Conservation (phyloP, 2,329 filamentous ascomycete genomes). For the Claviceps spartinae region DNA sequence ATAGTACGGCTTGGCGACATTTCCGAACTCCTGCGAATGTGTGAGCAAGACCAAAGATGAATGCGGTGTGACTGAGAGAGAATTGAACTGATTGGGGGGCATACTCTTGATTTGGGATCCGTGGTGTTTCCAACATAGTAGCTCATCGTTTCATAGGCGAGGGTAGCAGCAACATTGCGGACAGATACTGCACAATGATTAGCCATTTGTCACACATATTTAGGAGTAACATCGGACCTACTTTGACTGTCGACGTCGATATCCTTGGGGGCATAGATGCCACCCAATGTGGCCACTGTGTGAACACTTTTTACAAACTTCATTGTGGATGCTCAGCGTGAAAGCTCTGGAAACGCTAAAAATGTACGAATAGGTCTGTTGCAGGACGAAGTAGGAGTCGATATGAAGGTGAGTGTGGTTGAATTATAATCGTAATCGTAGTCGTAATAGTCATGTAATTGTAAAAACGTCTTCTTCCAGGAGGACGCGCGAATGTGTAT, state of each 20-base stretch:
- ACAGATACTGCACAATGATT: constrained; percentile 37
- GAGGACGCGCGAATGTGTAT: background rate
- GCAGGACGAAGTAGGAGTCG: no score
- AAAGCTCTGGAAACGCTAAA: background rate
- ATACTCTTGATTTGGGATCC: constrained; percentile 31
- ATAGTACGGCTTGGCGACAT: constrained; percentile 54
- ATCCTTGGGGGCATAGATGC: constrained; percentile 21
- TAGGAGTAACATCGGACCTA: constrained; percentile 12
- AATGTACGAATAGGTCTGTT: no score
- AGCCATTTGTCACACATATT: background rate
- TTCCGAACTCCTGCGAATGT: constrained; percentile 35
- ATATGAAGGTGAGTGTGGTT: no score
- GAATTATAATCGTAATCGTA: no score
- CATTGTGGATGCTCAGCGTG: constrained; percentile 5
- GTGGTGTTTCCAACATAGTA: constrained; percentile 50
- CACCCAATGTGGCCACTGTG: constrained; percentile 12
- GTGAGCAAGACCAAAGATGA: background rate
- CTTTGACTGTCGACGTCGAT: constrained; percentile 25
- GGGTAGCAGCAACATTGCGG: constrained; percentile 43
- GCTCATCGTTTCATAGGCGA: constrained; percentile 47
- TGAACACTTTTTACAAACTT: constrained; percentile 13
- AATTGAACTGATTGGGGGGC: background rate
- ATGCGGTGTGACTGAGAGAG: background rate
- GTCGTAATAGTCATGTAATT: background rate
- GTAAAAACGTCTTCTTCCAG: constrained; percentile 2